A percentile compares a stretch with the other conserved stretches of the same genome.
Conservation (phyloP, 306 rosid genomes). For the Dryas octopetala region DNA sequence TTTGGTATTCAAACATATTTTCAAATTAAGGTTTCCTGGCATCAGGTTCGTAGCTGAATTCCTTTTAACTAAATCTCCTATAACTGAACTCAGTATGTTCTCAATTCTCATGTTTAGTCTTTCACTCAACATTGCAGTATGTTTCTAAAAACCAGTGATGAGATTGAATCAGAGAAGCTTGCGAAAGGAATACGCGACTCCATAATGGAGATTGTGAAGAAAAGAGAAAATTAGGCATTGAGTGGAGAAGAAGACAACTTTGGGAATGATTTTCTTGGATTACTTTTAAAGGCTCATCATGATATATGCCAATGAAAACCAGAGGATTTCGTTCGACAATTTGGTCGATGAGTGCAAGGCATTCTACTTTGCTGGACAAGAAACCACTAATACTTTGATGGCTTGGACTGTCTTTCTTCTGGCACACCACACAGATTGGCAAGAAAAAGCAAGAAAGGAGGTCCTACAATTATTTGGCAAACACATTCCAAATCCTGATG, state of each 20-base stretch:
- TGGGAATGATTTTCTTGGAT: slow-evolving; percentile 35
- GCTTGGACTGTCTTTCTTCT: slow-evolving; percentile 30
- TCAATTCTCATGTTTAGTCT: neutral
- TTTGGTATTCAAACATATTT: too few species aligned
- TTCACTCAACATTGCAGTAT: slow-evolving; percentile 19
- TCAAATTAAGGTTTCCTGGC: too few species aligned
- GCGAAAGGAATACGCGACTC: slow-evolving; percentile 13
- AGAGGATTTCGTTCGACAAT: slow-evolving; percentile 13
- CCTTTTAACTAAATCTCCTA: too few species aligned
- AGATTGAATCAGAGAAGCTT: slow-evolving; percentile 25
- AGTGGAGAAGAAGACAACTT: slow-evolving; percentile 8
- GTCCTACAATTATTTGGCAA: slow-evolving; percentile 21
- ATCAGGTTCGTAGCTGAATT: too few species aligned
- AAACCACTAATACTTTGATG: slow-evolving; percentile 25
- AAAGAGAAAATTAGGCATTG: slow-evolving; percentile 24
- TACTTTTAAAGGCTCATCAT: slow-evolving; percentile 31
- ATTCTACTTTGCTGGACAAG: slow-evolving; percentile 29
- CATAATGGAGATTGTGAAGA: slow-evolving; percentile 14
- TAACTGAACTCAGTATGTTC: too few species aligned
- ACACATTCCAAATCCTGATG: slow-evolving; percentile 18
- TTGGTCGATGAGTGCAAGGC: slow-evolving; percentile 33
- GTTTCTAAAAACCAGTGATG: slow-evolving; percentile 14
- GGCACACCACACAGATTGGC: slow-evolving; percentile 36
- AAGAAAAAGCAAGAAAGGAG: slow-evolving; percentile 35
- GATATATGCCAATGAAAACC: slow-evolving; percentile 13